Conservation (phyloP, 495 filamentous ascomycete genomes). For the Talaromyces thailandensis region DNA sequence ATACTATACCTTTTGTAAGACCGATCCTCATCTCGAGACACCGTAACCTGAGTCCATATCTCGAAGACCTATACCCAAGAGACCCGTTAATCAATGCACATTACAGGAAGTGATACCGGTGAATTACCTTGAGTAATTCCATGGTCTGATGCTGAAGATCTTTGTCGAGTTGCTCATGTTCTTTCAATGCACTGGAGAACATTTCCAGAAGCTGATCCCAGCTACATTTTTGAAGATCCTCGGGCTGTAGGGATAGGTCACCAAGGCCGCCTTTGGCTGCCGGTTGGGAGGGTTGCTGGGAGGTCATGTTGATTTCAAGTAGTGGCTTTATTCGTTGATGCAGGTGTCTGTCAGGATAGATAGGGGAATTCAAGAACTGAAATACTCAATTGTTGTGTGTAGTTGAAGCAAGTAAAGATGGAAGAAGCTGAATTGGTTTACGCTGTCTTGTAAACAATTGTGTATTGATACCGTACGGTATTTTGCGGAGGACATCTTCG, state of each 20-base stretch:
- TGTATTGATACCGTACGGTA: conserved; percentile 4
- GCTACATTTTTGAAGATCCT: conserved; percentile 39
- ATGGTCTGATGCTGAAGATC: conserved; percentile 54
- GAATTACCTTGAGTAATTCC: conserved; percentile 48
- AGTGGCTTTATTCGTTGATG: not conserved
- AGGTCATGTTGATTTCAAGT: not conserved
- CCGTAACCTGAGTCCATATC: conserved; percentile 57
- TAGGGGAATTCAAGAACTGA: not conserved
- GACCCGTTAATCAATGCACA: conserved; percentile 9
- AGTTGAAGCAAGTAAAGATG: not conserved
- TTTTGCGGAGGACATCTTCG: not conserved
- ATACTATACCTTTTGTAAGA: conserved; percentile 52
- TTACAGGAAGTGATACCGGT: not conserved
- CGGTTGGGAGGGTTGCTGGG: not conserved
- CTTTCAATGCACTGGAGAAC: conserved; percentile 50
- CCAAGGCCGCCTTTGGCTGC: not conserved
- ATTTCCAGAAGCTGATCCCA: conserved; percentile 60
- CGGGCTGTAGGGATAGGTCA: not conserved
- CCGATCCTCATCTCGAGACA: conserved; percentile 59
- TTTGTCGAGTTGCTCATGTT: conserved; percentile 50
- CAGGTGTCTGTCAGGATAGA: not conserved
- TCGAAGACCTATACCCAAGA: conserved; percentile 48
- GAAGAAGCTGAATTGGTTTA: not conserved
- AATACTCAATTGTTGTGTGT: not conserved
- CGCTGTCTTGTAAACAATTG: not conserved